Percentiles rank a stretch among this genome's conserved stretches.
These are phyloP conservation scores for Mallotus repandus DNA, from an alignment of 441 rosid species.

Conservation along the genomic window DNA sequence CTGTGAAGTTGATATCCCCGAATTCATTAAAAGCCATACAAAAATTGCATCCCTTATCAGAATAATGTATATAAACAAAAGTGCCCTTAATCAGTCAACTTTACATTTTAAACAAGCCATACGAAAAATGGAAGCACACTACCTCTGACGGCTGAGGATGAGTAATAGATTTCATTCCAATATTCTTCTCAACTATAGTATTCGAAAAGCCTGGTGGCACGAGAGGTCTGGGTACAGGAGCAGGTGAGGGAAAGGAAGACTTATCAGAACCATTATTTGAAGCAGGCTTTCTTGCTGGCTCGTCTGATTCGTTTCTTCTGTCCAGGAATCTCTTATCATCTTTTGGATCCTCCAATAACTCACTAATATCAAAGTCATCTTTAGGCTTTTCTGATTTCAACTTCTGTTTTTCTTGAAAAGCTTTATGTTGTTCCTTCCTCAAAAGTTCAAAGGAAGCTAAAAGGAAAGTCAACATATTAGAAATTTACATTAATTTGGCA, in stretches of 20 bases:
- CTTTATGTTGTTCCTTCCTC: constrained; percentile 94
- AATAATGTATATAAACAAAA: not conserved
- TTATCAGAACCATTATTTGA: constrained; percentile 41
- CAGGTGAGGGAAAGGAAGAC: constrained; percentile 43
- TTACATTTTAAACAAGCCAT: constrained; percentile 7
- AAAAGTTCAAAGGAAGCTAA: constrained; percentile 90
- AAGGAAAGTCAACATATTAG: constrained; percentile 22
- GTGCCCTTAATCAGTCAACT: not conserved
- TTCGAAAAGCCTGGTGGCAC: constrained; percentile 96
- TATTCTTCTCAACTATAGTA: constrained; percentile 49
- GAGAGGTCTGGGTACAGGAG: constrained; percentile 79
- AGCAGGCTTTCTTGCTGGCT: constrained; percentile 26
- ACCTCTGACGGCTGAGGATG: constrained; percentile 52
- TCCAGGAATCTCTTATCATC: constrained; percentile 48
- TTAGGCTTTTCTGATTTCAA: constrained; percentile 55
- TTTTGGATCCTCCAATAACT: constrained; percentile 62
- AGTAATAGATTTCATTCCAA: constrained; percentile 46
- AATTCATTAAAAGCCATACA: not conserved
- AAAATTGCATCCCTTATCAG: not conserved
- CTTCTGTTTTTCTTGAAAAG: constrained; percentile 81
- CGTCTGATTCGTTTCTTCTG: constrained; percentile 46
- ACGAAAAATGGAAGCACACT: constrained; percentile 22
- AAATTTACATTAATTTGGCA: constrained; percentile 1
- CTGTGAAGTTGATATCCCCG: not conserved
- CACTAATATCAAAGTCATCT: constrained; percentile 61